Evolutionary conservation across 495 filamentous ascomycete species (phyloP), one percentile per base, ranked within the genome.

Genomic region (Tetracladium marchalianum): DNA sequence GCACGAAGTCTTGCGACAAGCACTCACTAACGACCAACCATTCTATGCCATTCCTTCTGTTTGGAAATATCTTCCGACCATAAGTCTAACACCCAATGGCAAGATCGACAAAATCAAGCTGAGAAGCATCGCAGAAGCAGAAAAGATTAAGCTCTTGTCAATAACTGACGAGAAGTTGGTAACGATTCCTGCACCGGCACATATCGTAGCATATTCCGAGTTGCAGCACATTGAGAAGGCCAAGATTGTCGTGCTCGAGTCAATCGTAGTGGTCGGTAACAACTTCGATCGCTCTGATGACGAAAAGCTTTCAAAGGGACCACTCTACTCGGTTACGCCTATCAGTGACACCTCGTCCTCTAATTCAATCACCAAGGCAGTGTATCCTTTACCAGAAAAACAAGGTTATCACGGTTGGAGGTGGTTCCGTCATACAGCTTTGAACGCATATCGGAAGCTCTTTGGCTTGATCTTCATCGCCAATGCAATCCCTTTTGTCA

Each of bases 381-480:
- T 27, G 3, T 27, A 27, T 27, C 44, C 49, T 27, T 44, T 60
- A 38, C 54, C 50, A 22, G 11, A 16, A 33, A 56, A 58, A 42
- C 52, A 58, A 33, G 52, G 53, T 12, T 50, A 50, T 37, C 50
- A 57, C 40, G 50, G 56, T 12, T 40, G 46, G 16, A 42, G 55
- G 38, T 51, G 50, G 44, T 35, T 62, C 9, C 54, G 55, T 12
- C 47, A 58, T 33, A 49, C 46, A 10, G 41, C 51, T 40, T 54
- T 57, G 17, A 49, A 38, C 15, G 55, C 73, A 2, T 76, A 76
- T 49, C 69, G 74, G 24, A 67, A 71, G 2, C 66, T 80, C 1
- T 80, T 78, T 57, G 63, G 66, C 1, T 31, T 77, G 12, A 68
- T 76, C 12, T 71, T 76, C 40, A 43, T 68, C 10, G 66, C 62